Evolutionary conservation across 129 eudicot species (phyloP), one percentile per base, ranked within the genome.

Genomic region (Heracleum sosnowskyi): DNA sequence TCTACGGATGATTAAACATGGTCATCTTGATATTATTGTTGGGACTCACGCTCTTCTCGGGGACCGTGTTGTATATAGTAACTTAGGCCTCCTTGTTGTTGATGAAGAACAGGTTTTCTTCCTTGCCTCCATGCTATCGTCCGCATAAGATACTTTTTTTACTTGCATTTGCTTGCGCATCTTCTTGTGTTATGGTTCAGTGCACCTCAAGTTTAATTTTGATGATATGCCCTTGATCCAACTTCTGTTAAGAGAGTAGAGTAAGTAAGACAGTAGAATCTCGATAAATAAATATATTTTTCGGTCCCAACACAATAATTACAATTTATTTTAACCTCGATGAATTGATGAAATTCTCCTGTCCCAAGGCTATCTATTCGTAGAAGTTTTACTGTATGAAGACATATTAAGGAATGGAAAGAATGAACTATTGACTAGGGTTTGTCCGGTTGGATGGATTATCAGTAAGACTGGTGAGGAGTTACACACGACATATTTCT

Each of bases 1-100:
- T 69, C 84, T 91, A 40, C 86, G 77, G 78, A 85, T 84, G 96
- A 94, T 94, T 49, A 87, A 86, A 84, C 69, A 82, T 41, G 98
- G 98, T 24, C 87, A 90, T 68, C 85, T 94, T 93, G 89, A 94
- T 87, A 94, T 91, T 73, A 90, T 90, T 74, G 89, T 94, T 75
- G 97, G 98, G 83, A 94, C 98, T 71, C 98, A 94, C 84, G 81
- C 98, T 17, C 90, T 94, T 79, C 96, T 94, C 42, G 98, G 98
- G 15, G 85, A 80, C 80, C 97, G 97, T 68, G 96, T 94, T 78
- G 89, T 85, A 37, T 94, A 94, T 75, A 91, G 78, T 70, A 94
- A 86, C 29, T 84, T 94, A 31, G 98, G 98, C 74, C 92, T 94
- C 79, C 93, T 94, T 40, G 94, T 94, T 75, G 98, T 94, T 83